These are phyloP conservation scores for Haematococcus lacustris DNA, from an alignment of 139 green algal species.

Conservation along the genomic window DNA sequence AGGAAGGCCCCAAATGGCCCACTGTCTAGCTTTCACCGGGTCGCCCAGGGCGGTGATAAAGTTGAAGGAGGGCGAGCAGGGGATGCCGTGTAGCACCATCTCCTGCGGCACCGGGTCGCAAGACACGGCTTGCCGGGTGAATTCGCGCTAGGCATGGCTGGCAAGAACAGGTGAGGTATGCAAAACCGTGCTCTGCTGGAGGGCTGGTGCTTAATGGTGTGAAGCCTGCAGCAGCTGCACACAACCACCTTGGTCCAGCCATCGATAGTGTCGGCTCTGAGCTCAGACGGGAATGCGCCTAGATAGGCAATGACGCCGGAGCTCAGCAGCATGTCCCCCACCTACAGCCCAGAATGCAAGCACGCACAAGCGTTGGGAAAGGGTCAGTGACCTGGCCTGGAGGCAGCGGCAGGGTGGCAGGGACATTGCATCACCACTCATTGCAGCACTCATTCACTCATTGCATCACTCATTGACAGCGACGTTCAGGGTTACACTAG, in stretches of 20 bases:
- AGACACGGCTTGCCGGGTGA: no score
- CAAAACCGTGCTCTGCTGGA: not conserved
- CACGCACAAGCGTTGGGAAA: not conserved
- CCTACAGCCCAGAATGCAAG: slow-evolving; percentile 1
- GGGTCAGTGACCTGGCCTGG: no score
- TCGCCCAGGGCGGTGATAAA: slow-evolving; percentile 46
- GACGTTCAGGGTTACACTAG: no score
- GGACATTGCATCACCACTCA: no score
- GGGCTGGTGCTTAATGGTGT: no score
- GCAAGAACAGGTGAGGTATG: no score
- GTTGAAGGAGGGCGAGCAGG: slow-evolving; percentile 11
- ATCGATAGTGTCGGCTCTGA: slow-evolving; percentile 15
- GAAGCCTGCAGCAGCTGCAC: not conserved
- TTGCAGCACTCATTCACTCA: no score
- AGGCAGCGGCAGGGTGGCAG: no score
- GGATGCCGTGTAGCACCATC: slow-evolving; percentile 14
- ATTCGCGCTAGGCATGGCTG: no score
- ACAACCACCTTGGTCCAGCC: slow-evolving; percentile 13
- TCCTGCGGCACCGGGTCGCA: not conserved
- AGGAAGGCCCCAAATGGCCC: slow-evolving; percentile 71
- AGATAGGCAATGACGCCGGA: slow-evolving; percentile 64
- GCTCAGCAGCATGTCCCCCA: slow-evolving; percentile 63
- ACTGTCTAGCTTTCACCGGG: slow-evolving; percentile 62
- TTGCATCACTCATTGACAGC: no score
- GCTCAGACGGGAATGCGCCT: slow-evolving; percentile 54